Evolutionary conservation across 257 asterid genomes (phyloP).

Genomic region (Rhazya stricta): DNA sequence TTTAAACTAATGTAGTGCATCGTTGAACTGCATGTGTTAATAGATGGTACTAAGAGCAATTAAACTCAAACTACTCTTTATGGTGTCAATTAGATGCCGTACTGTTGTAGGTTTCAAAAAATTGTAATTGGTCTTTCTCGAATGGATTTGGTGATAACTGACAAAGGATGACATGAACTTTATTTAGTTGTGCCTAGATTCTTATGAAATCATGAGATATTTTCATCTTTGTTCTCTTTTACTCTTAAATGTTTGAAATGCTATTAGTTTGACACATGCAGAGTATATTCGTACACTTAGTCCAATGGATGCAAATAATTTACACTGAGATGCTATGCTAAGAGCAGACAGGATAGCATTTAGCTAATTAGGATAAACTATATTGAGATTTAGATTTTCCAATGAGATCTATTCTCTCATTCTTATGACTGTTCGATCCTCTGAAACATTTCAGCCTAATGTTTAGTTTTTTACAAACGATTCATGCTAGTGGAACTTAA

Average conservation of each 20-base stretch:
- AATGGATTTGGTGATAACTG: neutral
- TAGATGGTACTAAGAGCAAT: neutral
- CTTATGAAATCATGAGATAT: neutral
- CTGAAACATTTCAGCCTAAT: too few species aligned
- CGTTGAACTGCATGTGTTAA: neutral
- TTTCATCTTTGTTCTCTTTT: neutral
- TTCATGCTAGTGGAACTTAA: neutral
- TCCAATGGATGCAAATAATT: neutral
- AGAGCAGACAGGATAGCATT: neutral
- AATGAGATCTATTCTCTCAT: neutral
- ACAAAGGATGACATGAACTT: neutral
- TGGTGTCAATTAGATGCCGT: neutral
- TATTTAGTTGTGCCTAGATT: neutral
- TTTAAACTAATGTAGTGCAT: too few species aligned
- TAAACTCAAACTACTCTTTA: too few species aligned
- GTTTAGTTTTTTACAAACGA: too few species aligned
- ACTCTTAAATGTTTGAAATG: too few species aligned
- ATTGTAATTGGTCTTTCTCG: neutral
- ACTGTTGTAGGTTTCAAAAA: neutral
- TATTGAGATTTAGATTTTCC: neutral
- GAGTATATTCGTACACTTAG: neutral
- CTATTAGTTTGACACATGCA: neutral
- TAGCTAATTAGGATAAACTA: neutral
- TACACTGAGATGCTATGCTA: neutral
- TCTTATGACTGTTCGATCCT: neutral